Conservation (phyloP, 2,329 filamentous ascomycete genomes). For the Fusarium sp. region DNA sequence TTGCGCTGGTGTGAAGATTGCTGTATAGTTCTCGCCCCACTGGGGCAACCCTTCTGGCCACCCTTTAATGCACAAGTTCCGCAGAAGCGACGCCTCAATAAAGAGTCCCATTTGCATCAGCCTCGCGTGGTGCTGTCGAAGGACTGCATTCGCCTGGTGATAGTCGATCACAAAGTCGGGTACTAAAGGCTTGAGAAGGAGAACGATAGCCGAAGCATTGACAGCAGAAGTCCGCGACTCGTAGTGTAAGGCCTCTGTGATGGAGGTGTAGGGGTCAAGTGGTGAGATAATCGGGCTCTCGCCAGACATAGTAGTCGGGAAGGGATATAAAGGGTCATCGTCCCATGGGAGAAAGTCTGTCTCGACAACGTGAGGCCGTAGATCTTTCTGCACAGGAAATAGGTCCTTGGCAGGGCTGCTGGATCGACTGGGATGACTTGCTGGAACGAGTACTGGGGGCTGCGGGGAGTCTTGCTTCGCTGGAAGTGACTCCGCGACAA, state of each 20-base stretch:
- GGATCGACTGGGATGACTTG: constrained; percentile 25
- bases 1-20: constrained; percentile 64
- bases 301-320: constrained; percentile 45
- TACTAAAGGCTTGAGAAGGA: constrained; percentile 67
- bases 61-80: constrained; percentile 67
- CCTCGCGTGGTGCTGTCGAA: constrained; percentile 68
- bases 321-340: constrained; percentile 64
- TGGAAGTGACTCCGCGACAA: constrained; percentile 3
- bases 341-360: constrained; percentile 69
- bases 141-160: constrained; percentile 63
- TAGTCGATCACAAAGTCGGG: constrained; percentile 63
- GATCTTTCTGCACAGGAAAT: constrained; percentile 49
- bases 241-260: constrained; percentile 64
- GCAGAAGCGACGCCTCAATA: constrained; percentile 67
- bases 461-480: constrained; percentile 3
- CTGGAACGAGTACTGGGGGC: constrained; percentile 19
- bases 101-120: constrained; percentile 69
- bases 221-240: constrained; percentile 66
- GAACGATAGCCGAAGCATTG: constrained; percentile 68
- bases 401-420: constrained; percentile 42
- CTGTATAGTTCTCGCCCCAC: constrained; percentile 65
- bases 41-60: constrained; percentile 61
- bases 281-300: constrained; percentile 46
- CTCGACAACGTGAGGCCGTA: constrained; percentile 58
- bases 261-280: constrained; percentile 64